These are phyloP conservation scores for Backusella macrospora DNA, from an alignment of 192 early-diverging fungal species.

Conservation along the genomic window DNA sequence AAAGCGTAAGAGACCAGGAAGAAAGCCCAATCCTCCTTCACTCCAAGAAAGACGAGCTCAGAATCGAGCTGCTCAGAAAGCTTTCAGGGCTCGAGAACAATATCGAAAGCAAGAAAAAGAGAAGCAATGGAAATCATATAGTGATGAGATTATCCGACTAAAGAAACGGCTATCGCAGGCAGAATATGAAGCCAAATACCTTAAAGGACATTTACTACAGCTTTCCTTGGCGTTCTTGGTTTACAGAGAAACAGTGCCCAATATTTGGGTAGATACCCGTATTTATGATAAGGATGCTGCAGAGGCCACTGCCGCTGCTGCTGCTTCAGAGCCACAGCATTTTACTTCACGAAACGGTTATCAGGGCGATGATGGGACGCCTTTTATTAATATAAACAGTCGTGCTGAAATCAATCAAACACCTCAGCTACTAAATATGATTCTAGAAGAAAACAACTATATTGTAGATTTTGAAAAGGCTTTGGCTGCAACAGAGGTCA, in stretches of 20 bases:
- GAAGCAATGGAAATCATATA: conserved; percentile 11
- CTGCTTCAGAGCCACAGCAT: background rate
- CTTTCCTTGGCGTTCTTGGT: conserved; percentile 13
- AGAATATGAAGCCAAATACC: conserved; percentile 31
- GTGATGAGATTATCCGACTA: conserved; percentile 13
- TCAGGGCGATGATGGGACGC: background rate
- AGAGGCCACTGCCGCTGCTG: background rate
- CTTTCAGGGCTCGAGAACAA: conserved; percentile 37
- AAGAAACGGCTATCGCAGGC: background rate
- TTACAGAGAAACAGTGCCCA: conserved; percentile 17
- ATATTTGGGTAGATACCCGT: conserved; percentile 25
- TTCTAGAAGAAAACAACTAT: conserved; percentile 17
- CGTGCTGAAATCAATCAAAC: background rate
- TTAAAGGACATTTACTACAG: conserved; percentile 23
- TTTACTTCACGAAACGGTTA: background rate
- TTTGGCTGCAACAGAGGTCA: background rate
- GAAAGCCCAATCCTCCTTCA: conserved; percentile 39
- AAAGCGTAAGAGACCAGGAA: conserved; percentile 35
- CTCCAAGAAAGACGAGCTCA: conserved; percentile 35
- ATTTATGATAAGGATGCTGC: background rate
- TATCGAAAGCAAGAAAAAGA: conserved; percentile 27
- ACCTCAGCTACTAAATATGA: conserved; percentile 2
- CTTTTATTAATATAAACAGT: background rate
- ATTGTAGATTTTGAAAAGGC: conserved; percentile 18
- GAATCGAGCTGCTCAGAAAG: conserved; percentile 35